Conservation (phyloP, 2,329 filamentous ascomycete species). For the Delphinella strobiligena region DNA sequence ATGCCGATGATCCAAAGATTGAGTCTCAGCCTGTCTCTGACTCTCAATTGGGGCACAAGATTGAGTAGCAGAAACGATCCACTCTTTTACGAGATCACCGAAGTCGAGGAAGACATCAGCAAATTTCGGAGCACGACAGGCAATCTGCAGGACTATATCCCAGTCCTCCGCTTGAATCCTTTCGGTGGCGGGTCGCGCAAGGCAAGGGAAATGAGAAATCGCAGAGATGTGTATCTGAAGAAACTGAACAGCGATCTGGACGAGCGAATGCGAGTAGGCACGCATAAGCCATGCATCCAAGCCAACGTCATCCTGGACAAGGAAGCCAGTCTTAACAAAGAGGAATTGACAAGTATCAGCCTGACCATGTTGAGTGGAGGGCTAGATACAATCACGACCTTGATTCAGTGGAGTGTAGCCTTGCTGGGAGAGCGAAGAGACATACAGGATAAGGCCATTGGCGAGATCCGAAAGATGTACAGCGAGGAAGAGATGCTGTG, state of each 20-base stretch:
- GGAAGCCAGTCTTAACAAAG: constrained; percentile 49
- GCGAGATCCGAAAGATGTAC: constrained; percentile 45
- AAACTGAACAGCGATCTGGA: constrained; percentile 47
- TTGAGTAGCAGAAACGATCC: constrained; percentile 47
- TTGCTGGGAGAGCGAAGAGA: constrained; percentile 48
- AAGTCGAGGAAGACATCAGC: constrained; percentile 50
- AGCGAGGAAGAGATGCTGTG: constrained; percentile 43
- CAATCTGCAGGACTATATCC: constrained; percentile 51
- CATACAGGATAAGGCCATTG: constrained; percentile 48
- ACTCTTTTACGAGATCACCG: constrained; percentile 50
- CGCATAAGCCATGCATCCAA: constrained; percentile 53
- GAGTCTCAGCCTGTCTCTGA: constrained; percentile 49
- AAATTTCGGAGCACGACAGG: constrained; percentile 48
- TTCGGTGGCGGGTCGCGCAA: constrained; percentile 46
- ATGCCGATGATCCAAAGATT: constrained; percentile 59
- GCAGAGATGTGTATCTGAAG: constrained; percentile 49
- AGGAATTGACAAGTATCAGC: constrained; percentile 53
- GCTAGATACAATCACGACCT: constrained; percentile 53
- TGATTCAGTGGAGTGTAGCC: constrained; percentile 53
- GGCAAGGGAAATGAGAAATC: constrained; percentile 47
- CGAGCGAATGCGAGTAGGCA: constrained; percentile 48
- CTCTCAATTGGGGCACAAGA: constrained; percentile 54
- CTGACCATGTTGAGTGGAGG: constrained; percentile 58
- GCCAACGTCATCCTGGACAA: constrained; percentile 54
- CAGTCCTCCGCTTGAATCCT: constrained; percentile 47